These are phyloP conservation scores for Vachellia pachyceras DNA, from an alignment of 306 rosid genomes.

Conservation along the genomic window DNA sequence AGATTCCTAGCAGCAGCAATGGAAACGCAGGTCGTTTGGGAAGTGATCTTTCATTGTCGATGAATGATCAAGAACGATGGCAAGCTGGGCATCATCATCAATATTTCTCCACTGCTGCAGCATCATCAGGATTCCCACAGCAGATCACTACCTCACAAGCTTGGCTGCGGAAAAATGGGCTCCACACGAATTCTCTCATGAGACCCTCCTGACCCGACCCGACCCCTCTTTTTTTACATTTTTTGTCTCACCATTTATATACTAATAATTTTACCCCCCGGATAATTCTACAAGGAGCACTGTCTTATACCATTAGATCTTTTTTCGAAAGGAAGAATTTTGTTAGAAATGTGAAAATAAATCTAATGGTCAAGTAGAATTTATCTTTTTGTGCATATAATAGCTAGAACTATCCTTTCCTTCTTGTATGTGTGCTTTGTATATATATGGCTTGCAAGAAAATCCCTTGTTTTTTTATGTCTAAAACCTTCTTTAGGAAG, in stretches of 20 bases:
- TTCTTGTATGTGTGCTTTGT: neutral
- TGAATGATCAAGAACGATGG: constrained; percentile 61
- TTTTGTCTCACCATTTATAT: constrained; percentile 38
- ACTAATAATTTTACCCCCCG: neutral
- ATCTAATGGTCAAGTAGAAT: neutral
- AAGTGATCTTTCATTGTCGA: constrained; percentile 64
- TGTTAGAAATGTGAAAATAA: neutral
- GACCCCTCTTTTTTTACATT: neutral
- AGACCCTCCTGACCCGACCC: constrained; percentile 54
- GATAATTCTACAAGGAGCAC: neutral
- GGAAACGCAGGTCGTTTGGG: constrained; percentile 63
- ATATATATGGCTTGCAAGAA: neutral
- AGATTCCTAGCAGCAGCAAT: constrained; percentile 70
- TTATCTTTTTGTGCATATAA: neutral
- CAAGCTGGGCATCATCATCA: constrained; percentile 57
- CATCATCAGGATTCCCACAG: constrained; percentile 99
- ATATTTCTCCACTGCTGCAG: constrained; percentile 84
- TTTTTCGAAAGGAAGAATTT: neutral
- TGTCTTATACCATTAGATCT: neutral
- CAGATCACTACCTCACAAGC: constrained; percentile 62
- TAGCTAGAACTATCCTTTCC: neutral
- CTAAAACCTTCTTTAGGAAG: neutral
- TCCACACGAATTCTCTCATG: constrained; percentile 55
- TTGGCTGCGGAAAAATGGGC: constrained; percentile 78
- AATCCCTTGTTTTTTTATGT: constrained; percentile 9